Evolutionary conservation across 2,329 filamentous ascomycete species (phyloP), one percentile per base, ranked within the genome.

Genomic region (Xylaria sp.): DNA sequence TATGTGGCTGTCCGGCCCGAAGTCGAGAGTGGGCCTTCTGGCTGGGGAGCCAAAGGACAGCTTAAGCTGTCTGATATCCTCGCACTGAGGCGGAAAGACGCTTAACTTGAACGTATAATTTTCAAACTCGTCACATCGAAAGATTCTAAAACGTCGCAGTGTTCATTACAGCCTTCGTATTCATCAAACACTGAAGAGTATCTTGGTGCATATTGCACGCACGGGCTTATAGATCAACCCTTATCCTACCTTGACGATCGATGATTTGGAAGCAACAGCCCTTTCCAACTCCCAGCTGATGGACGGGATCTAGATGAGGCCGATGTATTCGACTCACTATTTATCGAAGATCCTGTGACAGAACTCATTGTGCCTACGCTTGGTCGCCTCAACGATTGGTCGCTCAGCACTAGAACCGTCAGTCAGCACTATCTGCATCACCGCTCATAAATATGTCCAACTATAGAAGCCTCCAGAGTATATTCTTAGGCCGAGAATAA

Each of bases 31-130:
- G 94, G 94, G 0, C 88, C 88, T 57, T 88, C 89, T 23, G 94
- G 94, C 1, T 97, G 94, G 94, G 94, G 94, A 34, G 92, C 91
- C 13, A 96, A 95, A 79, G 93, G 92, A 1, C 82, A 84, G 63
- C 83, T 97, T 34, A 89, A 84, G 73, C 78, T 97, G 44, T 82
- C 82, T 15, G 88, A 89, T 72, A 92, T 97, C 50, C 78, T 94
- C 72, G 84, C 85, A 9, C 75, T 93, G 70, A 84, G 87, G 66
- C 82, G 86, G 61, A 83, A 77, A 44, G 69, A 71, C 7, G 32
- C 10, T 3, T 72, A 44, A 68, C 41, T 41, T 59, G 20, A 28
- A 41, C 39, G 18, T 48, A 55, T 12, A 25, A 32, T 15, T 10
- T 41, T 23, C 10, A 39, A 18, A 18, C 37, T 41, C 56, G 32